Conservation (phyloP, 495 filamentous ascomycete genomes). For the Penicillium angulare region DNA sequence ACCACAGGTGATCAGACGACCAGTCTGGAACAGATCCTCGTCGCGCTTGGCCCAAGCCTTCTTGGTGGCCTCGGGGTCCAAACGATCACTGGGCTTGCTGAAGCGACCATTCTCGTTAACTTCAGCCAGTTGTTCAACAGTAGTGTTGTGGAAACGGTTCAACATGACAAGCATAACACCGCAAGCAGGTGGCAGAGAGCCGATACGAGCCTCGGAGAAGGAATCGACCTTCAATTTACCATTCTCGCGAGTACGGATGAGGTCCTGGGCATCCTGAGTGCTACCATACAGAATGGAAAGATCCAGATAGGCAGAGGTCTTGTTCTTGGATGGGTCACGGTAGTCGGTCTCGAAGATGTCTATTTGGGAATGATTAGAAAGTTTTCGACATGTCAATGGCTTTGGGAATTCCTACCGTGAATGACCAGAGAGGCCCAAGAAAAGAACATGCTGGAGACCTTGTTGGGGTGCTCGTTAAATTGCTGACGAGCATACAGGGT, state of each 20-base stretch:
- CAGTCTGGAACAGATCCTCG: constrained; percentile 82
- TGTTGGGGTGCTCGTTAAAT: constrained; percentile 55
- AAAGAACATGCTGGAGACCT: constrained; percentile 58
- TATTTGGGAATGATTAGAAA: constrained; percentile 10
- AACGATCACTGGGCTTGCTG: constrained; percentile 52
- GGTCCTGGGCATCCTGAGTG: constrained; percentile 54
- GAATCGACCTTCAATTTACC: constrained; percentile 58
- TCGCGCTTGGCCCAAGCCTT: constrained; percentile 73
- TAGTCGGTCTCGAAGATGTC: constrained; percentile 61
- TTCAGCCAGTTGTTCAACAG: constrained; percentile 62
- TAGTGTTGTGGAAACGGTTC: constrained; percentile 75
- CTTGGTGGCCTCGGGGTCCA: constrained; percentile 42
- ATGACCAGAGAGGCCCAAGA: constrained; percentile 58
- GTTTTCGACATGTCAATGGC: neutral
- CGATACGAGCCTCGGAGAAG: constrained; percentile 55
- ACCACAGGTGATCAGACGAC: constrained; percentile 73
- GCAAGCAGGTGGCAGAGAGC: constrained; percentile 56
- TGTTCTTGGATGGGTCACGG: constrained; percentile 48
- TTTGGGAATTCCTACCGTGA: constrained; percentile 36
- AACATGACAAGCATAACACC: constrained; percentile 58
- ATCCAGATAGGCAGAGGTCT: constrained; percentile 60
- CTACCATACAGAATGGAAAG: constrained; percentile 59
- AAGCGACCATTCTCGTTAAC: constrained; percentile 76
- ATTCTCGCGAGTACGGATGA: constrained; percentile 54
- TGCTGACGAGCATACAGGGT: constrained; percentile 50